Conservation (phyloP, 768 basidiomycete genomes). For the Lepiota venenata region DNA sequence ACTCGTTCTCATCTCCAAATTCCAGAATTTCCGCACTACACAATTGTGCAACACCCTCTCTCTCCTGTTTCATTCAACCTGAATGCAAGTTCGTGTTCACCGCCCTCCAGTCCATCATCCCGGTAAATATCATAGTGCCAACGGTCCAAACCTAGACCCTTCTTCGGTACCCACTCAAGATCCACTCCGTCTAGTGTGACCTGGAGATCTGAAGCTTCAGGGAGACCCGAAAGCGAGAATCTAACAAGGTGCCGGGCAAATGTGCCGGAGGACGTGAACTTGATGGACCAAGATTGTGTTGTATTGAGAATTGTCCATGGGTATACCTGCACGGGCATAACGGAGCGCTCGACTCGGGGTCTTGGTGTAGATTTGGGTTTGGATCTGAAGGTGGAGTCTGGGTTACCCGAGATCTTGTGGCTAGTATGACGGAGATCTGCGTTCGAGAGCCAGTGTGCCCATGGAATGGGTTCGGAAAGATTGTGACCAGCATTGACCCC, state of each 20-base stretch:
- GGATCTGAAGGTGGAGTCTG: background rate
- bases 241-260: constrained; percentile 60
- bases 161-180: constrained; percentile 55
- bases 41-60: constrained; percentile 62
- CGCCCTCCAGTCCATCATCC: constrained; percentile 36
- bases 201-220: constrained; percentile 44
- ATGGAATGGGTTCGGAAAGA: constrained; percentile 43
- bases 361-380: background rate
- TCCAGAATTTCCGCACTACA: constrained; percentile 76
- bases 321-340: constrained; percentile 74
- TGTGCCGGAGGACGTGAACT: constrained; percentile 60
- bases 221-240: constrained; percentile 74
- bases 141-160: constrained; percentile 60
- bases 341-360: constrained; percentile 57
- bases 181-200: constrained; percentile 60
- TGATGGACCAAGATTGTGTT: constrained; percentile 52
- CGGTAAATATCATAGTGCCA: constrained; percentile 70
- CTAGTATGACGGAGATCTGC: constrained; percentile 14
- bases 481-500: constrained; percentile 61
- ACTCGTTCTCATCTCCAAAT: constrained; percentile 65
- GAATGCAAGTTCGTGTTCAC: constrained; percentile 60
- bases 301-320: constrained; percentile 73
- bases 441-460: constrained; percentile 69
- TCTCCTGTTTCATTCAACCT: constrained; percentile 41
- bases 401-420: background rate